Base-by-base conservation (phyloP, 2,329 filamentous ascomycete genomes). In the Ceratocystis papillata region DNA sequence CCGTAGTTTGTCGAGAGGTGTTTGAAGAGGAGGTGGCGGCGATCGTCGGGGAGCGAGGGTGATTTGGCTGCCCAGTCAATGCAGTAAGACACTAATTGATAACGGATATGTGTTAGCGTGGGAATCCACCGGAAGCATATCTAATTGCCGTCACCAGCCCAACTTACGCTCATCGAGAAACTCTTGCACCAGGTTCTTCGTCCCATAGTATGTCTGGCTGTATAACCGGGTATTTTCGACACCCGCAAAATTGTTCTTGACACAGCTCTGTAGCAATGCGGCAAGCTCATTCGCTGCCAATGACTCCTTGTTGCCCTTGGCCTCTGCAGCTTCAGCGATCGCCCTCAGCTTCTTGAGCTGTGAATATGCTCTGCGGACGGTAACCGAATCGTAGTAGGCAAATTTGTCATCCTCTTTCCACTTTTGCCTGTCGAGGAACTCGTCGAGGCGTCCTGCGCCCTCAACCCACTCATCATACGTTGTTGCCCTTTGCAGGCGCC, bases 211-310 rank as follows among this genome's bases (percentile, higher is more conserved):
- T 2, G 93, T 96, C 77, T 97, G 92, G 72, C 90, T 96, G 74
- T 99, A 99, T n/a, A 99, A 77, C 65, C 90, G 83, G 8, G 93
- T 86, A 72, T 96, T 97, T 75, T 99, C 94, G 15, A 96, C 87
- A 0, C 94, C 94, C 20, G 90, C 90, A 76, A 97, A 99, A 73
- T 99, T 97, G 76, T 92, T 96, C 81, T 96, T 99, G 71, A 96
- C 88, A 73, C 92, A 97, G 15, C 89, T 90, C 77, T 96, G 90
- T 22, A 95, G 79, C 67, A 97, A 76, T 0, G 82, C 81, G 69
- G 86, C 87, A 65, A 99, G 79, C 65, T 94, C 90, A 3, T 72
- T 72, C 45, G 78, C 77, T 12, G 72, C 73, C 63, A 79, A 77
- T 33, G 73, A 71, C 48, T 74, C 70, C 41, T 69, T 67, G n/a